These are phyloP conservation scores for Coleophoma crateriformis DNA, from an alignment of 2,329 filamentous ascomycete genomes.

Conservation along the genomic window DNA sequence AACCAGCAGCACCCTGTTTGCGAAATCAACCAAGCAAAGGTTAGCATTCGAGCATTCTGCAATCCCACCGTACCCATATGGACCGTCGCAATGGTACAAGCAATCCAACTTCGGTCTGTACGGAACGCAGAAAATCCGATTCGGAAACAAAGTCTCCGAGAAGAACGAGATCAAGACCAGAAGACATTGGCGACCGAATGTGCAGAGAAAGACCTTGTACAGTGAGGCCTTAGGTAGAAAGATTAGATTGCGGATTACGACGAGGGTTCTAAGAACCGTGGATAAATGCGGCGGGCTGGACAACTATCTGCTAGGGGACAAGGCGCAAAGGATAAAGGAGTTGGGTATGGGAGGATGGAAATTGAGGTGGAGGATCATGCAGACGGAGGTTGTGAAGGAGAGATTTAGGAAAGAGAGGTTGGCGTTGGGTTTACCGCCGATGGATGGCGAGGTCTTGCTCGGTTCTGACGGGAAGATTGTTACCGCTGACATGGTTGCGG, in stretches of 20 bases:
- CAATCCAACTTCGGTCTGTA: constrained; percentile 74
- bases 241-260: constrained; percentile 64
- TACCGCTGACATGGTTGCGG: constrained; percentile 21
- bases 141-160: constrained; percentile 71
- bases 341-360: constrained; percentile 88
- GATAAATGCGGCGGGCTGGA: constrained; percentile 86
- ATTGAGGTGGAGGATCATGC: constrained; percentile 84
- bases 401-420: constrained; percentile 61
- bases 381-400: constrained; percentile 61
- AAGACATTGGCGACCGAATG: constrained; percentile 70
- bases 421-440: constrained; percentile 56
- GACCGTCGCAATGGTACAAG: constrained; percentile 66
- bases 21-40: constrained; percentile 30
- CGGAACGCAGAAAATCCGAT: constrained; percentile 64
- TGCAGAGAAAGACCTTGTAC: constrained; percentile 58
- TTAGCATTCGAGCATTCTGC: constrained; percentile 23
- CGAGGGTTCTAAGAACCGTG: constrained; percentile 67
- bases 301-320: constrained; percentile 81
- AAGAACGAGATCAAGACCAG: constrained; percentile 65
- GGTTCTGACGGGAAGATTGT: constrained; percentile 31
- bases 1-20: constrained; percentile 16
- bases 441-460: constrained; percentile 29
- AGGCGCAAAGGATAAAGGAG: constrained; percentile 73
- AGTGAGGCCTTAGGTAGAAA: constrained; percentile 54
- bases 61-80: constrained; percentile 66